Evolutionary conservation across 116 monocot genomes (phyloP), one percentile per base, ranked within the genome.

Genomic region (Cymodocea nodosa): DNA sequence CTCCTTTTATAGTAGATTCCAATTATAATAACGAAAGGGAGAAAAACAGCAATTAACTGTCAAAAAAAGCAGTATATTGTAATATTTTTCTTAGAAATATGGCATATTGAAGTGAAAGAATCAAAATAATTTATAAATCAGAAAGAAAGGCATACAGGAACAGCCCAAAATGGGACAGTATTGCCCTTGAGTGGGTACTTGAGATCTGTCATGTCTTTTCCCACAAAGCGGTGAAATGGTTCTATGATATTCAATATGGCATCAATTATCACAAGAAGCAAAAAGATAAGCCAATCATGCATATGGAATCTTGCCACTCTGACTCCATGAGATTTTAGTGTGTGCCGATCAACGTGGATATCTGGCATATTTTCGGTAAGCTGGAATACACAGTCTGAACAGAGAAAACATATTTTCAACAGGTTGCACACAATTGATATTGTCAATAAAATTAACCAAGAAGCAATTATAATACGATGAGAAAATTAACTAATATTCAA

Each of bases 191-290:
- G 25, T 5, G 89, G 89, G 69, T 90, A 90, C 53, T 61, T 83
- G 23, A 90, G 80, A 68, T 83, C 89, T 55, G 78, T 69, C 85
- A 83, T 75, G 60, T 82, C 83, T 49, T 55, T 71, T 24, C 85
- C 78, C 25, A 90, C 89, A 63, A 90, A 90, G 24, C 85, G 89
- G 30, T 85, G 70, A 65, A 85, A 90, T 63, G 89, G 85, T n/a
- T 85, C 75, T 12, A 90, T 83, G 25, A 79, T 51, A 65, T 81
- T 83, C 59, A 90, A 65, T 64, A 75, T 48, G 22, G 73, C 60
- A 12, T 76, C 81, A 10, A 83, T 25, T 1, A 68, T 65, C 5
- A 55, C 76, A 62, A 90, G 83, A 19, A 85, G 74, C 18, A 84
- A 4, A 50, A 89, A 71, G 34, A 89, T 84, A 52, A 89, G 65